A percentile compares a stretch with the other conserved stretches of the same genome.
Conservation (phyloP, 768 basidiomycete genomes). For the Agaricus subrufescens region DNA sequence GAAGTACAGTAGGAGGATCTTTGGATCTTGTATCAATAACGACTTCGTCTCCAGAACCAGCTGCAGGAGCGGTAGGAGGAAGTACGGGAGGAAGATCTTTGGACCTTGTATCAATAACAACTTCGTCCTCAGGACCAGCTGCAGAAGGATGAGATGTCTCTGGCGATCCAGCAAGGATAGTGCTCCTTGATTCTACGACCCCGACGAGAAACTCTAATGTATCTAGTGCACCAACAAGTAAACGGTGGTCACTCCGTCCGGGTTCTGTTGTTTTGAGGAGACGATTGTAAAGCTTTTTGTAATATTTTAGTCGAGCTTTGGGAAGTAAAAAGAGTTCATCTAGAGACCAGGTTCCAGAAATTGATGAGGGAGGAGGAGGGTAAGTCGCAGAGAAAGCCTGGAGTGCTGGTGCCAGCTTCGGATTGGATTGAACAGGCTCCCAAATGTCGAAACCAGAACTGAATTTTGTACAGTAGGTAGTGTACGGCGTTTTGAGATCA, state of each 20-base stretch:
- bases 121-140: conserved; percentile 46
- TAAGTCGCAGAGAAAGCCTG: conserved; percentile 59
- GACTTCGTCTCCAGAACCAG: conserved; percentile 49
- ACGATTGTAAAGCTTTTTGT: conserved; percentile 83
- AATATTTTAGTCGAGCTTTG: conserved; percentile 80
- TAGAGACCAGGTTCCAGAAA: conserved; percentile 66
- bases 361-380: conserved; percentile 50
- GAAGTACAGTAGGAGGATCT: conserved; percentile 19
- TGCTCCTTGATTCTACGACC: conserved; percentile 56
- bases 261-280: conserved; percentile 83
- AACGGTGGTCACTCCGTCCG: conserved; percentile 80
- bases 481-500: conserved; percentile 86
- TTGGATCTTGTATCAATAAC: conserved; percentile 48
- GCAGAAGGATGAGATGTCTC: conserved; percentile 14
- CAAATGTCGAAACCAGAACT: conserved; percentile 78
- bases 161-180: conserved; percentile 44
- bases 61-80: conserved; percentile 10
- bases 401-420: conserved; percentile 65
- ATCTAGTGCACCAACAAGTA: conserved; percentile 77
- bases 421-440: conserved; percentile 74
- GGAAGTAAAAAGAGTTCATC: conserved; percentile 89
- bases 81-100: conserved; percentile 20
- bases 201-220: conserved; percentile 72
- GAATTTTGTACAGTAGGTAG: conserved; percentile 70
- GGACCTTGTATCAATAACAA: conserved; percentile 50